Evolutionary conservation across 179 eudicot species (phyloP), one percentile per base, ranked within the genome.

Genomic region (Beta lomatogona): DNA sequence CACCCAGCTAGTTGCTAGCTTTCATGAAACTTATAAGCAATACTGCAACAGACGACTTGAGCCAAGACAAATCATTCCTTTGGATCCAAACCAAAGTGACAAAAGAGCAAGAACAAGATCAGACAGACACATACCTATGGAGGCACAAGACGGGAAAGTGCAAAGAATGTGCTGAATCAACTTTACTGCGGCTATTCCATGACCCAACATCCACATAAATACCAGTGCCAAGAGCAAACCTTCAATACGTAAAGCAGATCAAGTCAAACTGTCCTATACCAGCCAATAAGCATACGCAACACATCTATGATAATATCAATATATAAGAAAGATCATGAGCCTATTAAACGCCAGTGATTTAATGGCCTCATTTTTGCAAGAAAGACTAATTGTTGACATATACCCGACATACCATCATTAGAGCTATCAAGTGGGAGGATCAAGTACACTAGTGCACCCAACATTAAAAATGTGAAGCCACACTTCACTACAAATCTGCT

Each of bases 81-180:
- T 45, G 1, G 31, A 75, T 57, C 64, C 76, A 25, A 58, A 8
- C n/a, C n/a, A 1, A 57, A 3, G 52, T 6, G 19, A 59, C 7
- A 61, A 73, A 67, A 72, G 22, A 58, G 28, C 25, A 57, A 28
- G 53, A 81, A 67, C 11, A 81, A 36, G 36, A 69, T 54, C 61
- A 75, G 41, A 16, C 4, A 59, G 52, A 15, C 41, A 85, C 90
- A 81, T 86, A 95, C 99, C 99, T 80, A 96, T 83, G 60, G 99
- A 96, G 77, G 93, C 96, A 87, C 99, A 96, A 77, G 87, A 90
- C 7, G 99, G 97, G 78, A 96, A 96, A 61, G 91, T 88, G 77
- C 73, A 84, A 67, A 96, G 88, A 74, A 94, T 83, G 71, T 92
- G 97, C 89, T 91, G 92, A 82, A 96, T 86, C 70, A 96, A 79